Base-by-base conservation (phyloP, 2,329 filamentous ascomycete genomes). In the Trichoderma sp. region DNA sequence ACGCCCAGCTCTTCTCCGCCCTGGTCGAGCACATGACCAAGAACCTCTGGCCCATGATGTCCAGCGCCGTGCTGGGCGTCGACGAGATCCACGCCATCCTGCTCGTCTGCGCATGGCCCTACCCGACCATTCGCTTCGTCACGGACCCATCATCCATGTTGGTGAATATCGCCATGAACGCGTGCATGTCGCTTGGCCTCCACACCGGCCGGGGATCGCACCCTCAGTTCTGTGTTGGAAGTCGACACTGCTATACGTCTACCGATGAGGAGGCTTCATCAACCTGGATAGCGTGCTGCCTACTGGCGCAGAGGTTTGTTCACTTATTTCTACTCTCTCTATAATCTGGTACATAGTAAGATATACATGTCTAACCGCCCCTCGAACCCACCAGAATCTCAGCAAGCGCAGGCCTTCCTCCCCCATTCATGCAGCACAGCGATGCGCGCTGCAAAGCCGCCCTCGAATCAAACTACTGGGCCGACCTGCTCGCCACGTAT, bases 271-370 rank as follows among this genome's bases (percentile, higher is more conserved):
- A 87, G 68, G 85, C 85, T 2, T 79, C 81, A 0, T 83, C 79
- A 58, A 86, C 85, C 0, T 87, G 85, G 85, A 79, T 84, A 2
- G 84, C 83, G 1, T 84, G 83, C 70, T 86, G 84, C 28, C 83
- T 86, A 16, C 77, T 87, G 8, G 79, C 83, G 0, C 85, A 87
- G 70, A 81, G 82, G 83, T 84, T 73, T 3, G 73, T 68, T 5
- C 16, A 10, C 26, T 34, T 2, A 14, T 2, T 24, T 8, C 4
- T 1, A 0, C 5, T 30, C 37, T 7, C 18, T 10, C n/a, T 26
- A 14, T 4, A 18, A 4, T 24, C 24, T 11, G 14, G 3, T 43
- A 43, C n/a, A n/a, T n/a, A n/a, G 18, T 6, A 43, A 43, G 18
- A 8, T 1, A 8, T 1, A n/a, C 24, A 43, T 37, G 13, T 18